Evolutionary conservation across 1,284 basidiomycete species (phyloP).

Genomic region (Ustilago crameri): DNA sequence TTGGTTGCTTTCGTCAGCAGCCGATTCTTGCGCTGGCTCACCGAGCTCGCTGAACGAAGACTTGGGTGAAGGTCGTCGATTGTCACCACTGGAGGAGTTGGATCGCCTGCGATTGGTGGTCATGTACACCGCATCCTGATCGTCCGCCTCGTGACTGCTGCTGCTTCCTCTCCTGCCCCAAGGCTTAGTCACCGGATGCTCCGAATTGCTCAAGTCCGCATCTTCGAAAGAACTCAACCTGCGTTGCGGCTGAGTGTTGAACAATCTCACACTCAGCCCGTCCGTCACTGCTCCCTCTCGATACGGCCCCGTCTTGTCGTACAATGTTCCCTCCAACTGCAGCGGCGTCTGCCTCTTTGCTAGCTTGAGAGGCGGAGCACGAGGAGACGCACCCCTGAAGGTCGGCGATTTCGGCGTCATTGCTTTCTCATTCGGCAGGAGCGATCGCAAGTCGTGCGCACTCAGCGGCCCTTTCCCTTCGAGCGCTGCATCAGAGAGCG

Average conservation of each 20-base stretch:
- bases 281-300: conserved; percentile 63
- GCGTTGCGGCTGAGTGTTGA: conserved; percentile 32
- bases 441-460: conserved; percentile 25
- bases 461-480: conserved; percentile 42
- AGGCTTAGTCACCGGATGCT: conserved; percentile 42
- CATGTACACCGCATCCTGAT: conserved; percentile 27
- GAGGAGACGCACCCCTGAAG: conserved; percentile 18
- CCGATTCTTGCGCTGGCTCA: conserved; percentile 5
- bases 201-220: conserved; percentile 34
- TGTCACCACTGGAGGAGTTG: conserved; percentile 21
- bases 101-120: conserved; percentile 13
- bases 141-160: conserved; percentile 34
- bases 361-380: conserved; percentile 49
- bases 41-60: conserved; percentile 19
- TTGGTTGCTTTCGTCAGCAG: conserved; percentile 20
- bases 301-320: conserved; percentile 63
- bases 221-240: conserved; percentile 37
- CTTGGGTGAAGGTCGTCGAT: conserved; percentile 23
- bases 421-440: conserved; percentile 9
- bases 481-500: conserved; percentile 34
- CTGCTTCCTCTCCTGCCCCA: conserved; percentile 39
- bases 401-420: conserved; percentile 11
- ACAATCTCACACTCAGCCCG: conserved; percentile 64
- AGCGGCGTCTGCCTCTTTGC: conserved; percentile 51
- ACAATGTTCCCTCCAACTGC: conserved; percentile 63